These are phyloP conservation scores for Trypanosoma rangeli DNA, from an alignment of 208 protist species.

Conservation along the genomic window DNA sequence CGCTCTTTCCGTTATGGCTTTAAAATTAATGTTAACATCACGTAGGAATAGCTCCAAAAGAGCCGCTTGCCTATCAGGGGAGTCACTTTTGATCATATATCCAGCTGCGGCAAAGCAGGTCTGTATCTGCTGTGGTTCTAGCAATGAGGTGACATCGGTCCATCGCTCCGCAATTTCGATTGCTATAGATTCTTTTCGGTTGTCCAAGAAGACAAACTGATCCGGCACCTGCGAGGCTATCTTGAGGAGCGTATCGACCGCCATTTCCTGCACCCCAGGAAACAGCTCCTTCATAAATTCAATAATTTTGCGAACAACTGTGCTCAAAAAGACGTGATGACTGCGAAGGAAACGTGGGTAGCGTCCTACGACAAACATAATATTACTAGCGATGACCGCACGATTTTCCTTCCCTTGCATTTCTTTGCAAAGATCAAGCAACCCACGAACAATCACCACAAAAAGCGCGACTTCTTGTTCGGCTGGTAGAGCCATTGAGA, in stretches of 20 bases:
- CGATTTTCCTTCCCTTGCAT: conserved; percentile 97
- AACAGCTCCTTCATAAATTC: conserved; percentile 99
- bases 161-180: conserved; percentile 92
- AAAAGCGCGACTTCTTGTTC: conserved; percentile 98
- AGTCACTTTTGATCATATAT: conserved; percentile 90
- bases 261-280: conserved; percentile 99
- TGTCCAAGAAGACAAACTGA: conserved; percentile 78
- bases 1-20: conserved; percentile 54
- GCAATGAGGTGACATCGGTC: conserved; percentile 86
- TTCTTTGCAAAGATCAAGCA: conserved; percentile 96
- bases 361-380: conserved; percentile 99
- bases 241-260: conserved; percentile 99
- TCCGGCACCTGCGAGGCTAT: conserved; percentile 94
- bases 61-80: conserved; percentile 34
- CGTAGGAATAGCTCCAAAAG: conserved; percentile 90
- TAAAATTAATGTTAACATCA: conserved; percentile 88
- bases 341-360: conserved; percentile 98
- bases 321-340: conserved; percentile 98
- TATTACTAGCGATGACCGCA: conserved; percentile 98
- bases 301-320: conserved; percentile 99
- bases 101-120: conserved; percentile 97
- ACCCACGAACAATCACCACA: conserved; percentile 97
- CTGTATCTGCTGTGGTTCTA: conserved; percentile 93
- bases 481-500: conserved; percentile 95
- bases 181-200: conserved; percentile 73